Conservation (phyloP, 108 stramenopile species). For the Nannochloropsis oceanica region DNA sequence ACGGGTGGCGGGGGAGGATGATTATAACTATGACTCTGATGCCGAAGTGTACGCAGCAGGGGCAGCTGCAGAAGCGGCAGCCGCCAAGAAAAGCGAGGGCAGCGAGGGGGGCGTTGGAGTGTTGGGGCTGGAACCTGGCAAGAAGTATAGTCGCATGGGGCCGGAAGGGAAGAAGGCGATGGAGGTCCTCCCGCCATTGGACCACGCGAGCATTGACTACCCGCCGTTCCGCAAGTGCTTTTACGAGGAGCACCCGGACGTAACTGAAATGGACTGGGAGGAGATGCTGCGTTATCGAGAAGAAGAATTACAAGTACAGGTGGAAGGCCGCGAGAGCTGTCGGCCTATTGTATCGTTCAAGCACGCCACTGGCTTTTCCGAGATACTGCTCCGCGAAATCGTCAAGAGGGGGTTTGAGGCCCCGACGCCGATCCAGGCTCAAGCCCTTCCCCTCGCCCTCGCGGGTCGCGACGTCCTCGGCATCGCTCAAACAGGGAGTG, state of each 20-base stretch:
- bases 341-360: constrained; percentile 7
- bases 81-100: background rate
- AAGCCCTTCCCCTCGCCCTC: background rate
- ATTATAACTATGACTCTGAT: background rate
- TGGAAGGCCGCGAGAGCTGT: background rate
- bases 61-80: background rate
- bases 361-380: constrained; percentile 15
- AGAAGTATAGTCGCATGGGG: background rate
- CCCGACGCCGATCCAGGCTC: constrained; percentile 36
- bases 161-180: background rate
- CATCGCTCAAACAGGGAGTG: constrained; percentile 34
- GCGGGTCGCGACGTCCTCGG: constrained; percentile 29
- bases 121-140: background rate
- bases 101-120: background rate
- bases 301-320: constrained; percentile 11
- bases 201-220: constrained; percentile 13
- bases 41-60: background rate
- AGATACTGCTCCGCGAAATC: constrained; percentile 7
- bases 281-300: constrained; percentile 15
- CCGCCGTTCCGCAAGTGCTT: constrained; percentile 8
- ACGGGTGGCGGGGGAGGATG: background rate
- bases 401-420: constrained; percentile 11
- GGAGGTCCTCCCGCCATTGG: constrained; percentile 10
- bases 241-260: constrained; percentile 8
- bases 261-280: background rate